Conservation (phyloP, 2,329 filamentous ascomycete genomes). For the Myrmaecium sp. region DNA sequence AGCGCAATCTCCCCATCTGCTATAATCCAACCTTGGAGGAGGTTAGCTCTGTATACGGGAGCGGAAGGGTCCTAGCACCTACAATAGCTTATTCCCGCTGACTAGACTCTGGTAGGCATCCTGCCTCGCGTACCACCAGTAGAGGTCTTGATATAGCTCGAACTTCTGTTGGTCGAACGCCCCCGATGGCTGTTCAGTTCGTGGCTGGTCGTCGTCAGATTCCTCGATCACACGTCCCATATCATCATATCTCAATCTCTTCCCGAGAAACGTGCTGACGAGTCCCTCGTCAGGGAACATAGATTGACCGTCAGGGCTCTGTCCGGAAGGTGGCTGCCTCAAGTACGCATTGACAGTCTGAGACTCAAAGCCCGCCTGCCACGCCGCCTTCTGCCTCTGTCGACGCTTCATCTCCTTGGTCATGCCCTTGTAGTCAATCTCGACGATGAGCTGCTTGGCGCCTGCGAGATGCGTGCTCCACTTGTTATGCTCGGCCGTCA, state of each 20-base stretch:
- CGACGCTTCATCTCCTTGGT: slow-evolving; percentile 55
- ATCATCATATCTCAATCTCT: slow-evolving; percentile 39
- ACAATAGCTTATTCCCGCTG: slow-evolving; percentile 75
- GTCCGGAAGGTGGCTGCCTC: slow-evolving; percentile 11
- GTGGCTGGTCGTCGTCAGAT: slow-evolving; percentile 11
- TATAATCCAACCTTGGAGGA: slow-evolving; percentile 52
- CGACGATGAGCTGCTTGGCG: slow-evolving; percentile 62
- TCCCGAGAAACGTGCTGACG: slow-evolving; percentile 41
- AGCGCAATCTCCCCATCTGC: slow-evolving; percentile 70
- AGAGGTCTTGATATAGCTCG: slow-evolving; percentile 69
- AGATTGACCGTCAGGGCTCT: slow-evolving; percentile 29
- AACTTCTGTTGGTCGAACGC: slow-evolving; percentile 56
- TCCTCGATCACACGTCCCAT: slow-evolving; percentile 33
- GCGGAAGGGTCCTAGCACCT: slow-evolving; percentile 24
- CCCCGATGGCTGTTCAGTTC: slow-evolving; percentile 18
- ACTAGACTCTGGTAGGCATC: slow-evolving; percentile 83
- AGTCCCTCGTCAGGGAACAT: slow-evolving; percentile 29
- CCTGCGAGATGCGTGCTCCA: slow-evolving; percentile 90
- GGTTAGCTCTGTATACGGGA: slow-evolving; percentile 14
- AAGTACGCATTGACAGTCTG: slow-evolving; percentile 6
- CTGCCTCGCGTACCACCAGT: slow-evolving; percentile 94
- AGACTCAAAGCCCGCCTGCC: slow-evolving; percentile 18
- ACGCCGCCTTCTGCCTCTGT: slow-evolving; percentile 41
- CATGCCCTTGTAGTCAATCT: slow-evolving; percentile 63
- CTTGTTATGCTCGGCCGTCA: slow-evolving; percentile 84